Percentiles rank a stretch among this genome's conserved stretches.
These are phyloP conservation scores for Amylocystis lapponica DNA, from an alignment of 768 basidiomycete species.

Conservation along the genomic window DNA sequence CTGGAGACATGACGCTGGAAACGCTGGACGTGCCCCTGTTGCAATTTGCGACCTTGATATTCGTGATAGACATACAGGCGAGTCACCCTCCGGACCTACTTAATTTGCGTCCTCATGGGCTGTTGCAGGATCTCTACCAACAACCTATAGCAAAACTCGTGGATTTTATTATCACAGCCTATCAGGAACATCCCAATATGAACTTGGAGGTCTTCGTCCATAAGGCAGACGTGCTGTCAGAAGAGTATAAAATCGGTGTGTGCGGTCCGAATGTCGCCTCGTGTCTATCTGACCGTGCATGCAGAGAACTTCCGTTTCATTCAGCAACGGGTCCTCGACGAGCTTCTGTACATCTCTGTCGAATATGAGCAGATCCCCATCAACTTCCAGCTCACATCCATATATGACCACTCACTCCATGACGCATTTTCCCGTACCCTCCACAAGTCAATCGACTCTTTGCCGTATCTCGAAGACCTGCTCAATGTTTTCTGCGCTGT, in stretches of 20 bases:
- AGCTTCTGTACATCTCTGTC: slow-evolving; percentile 67
- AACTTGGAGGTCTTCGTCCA: slow-evolving; percentile 91
- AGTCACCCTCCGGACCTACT: slow-evolving; percentile 18
- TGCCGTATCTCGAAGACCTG: slow-evolving; percentile 83
- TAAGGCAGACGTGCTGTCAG: slow-evolving; percentile 87
- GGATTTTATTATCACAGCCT: slow-evolving; percentile 74
- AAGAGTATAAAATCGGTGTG: slow-evolving; percentile 87
- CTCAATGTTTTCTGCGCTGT: slow-evolving; percentile 83
- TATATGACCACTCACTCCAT: slow-evolving; percentile 87
- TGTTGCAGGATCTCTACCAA: slow-evolving; percentile 68
- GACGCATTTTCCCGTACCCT: slow-evolving; percentile 90
- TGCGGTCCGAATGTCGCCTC: background rate
- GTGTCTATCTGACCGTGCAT: background rate
- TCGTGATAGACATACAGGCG: slow-evolving; percentile 93
- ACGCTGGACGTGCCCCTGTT: slow-evolving; percentile 71
- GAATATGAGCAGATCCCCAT: slow-evolving; percentile 76
- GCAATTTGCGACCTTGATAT: slow-evolving; percentile 81
- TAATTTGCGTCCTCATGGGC: background rate
- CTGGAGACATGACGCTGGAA: slow-evolving; percentile 77
- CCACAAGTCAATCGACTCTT: slow-evolving; percentile 78
- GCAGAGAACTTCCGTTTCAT: slow-evolving; percentile 89
- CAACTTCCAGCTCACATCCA: slow-evolving; percentile 88
- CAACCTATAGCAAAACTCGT: slow-evolving; percentile 79
- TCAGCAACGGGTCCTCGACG: slow-evolving; percentile 79
- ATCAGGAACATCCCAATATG: slow-evolving; percentile 67